Conservation (phyloP, 2,329 filamentous ascomycete genomes). For the Harringtonia aguacate region DNA sequence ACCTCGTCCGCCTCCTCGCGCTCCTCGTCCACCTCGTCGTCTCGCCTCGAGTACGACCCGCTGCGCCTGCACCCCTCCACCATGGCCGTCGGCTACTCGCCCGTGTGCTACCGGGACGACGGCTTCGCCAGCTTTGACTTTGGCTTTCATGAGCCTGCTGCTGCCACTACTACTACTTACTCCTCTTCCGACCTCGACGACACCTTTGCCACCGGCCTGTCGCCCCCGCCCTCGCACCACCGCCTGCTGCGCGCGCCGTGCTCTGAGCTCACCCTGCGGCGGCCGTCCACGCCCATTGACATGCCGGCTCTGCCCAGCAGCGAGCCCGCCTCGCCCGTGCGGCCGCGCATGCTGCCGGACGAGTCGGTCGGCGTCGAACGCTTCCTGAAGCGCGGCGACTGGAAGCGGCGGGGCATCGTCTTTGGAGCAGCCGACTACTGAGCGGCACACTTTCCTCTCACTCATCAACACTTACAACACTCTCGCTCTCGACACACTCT, state of each 20-base stretch:
- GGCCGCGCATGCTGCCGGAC: constrained; percentile 12
- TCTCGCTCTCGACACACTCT: not conserved
- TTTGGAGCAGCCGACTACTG: constrained; percentile 20
- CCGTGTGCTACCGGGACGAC: not conserved
- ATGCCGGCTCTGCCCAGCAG: constrained; percentile 2
- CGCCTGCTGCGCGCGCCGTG: constrained; percentile 6
- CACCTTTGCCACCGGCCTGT: constrained; percentile 6
- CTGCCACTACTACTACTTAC: not conserved
- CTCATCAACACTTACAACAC: too few relatives aligned
- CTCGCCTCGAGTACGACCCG: constrained; percentile 20
- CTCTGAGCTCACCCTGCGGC: constrained; percentile 6
- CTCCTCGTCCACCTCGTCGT: not conserved
- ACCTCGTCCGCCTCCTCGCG: constrained; percentile 4
- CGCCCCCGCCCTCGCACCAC: constrained; percentile 10
- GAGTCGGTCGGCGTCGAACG: constrained; percentile 14
- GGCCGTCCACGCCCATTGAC: constrained; percentile 2
- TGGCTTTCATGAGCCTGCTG: constrained; percentile 15
- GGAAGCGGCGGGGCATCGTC: constrained; percentile 25
- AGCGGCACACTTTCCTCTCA: not conserved
- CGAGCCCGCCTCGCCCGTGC: constrained; percentile 9
- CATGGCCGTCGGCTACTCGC: not conserved
- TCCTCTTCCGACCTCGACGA: not conserved
- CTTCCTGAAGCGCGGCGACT: constrained; percentile 22
- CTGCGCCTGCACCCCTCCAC: constrained; percentile 22
- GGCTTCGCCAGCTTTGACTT: constrained; percentile 24